These are phyloP conservation scores for Scleromitrula shiraiana DNA, from an alignment of 2,329 filamentous ascomycete genomes.

Conservation along the genomic window DNA sequence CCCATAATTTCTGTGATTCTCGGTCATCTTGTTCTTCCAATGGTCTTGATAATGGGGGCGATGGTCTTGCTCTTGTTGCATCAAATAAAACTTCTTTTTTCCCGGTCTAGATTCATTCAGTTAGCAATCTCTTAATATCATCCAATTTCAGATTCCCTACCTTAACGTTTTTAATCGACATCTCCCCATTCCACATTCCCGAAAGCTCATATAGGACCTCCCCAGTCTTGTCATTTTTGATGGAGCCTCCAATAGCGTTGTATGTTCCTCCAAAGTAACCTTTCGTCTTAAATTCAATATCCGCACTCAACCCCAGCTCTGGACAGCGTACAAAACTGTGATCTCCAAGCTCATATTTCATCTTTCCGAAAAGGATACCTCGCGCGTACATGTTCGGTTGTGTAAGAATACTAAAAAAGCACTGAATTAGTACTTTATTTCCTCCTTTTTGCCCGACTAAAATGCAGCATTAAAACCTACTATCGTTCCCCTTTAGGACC, in stretches of 20 bases:
- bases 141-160: conserved; percentile 41
- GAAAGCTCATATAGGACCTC: conserved; percentile 87
- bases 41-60: conserved; percentile 64
- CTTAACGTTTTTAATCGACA: conserved; percentile 78
- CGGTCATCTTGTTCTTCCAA: conserved; percentile 80
- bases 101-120: conserved; percentile 55
- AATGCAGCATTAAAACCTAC: too few species aligned
- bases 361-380: conserved; percentile 94
- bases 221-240: conserved; percentile 80
- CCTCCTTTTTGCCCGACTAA: too few species aligned
- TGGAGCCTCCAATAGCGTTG: conserved; percentile 86
- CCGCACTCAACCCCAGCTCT: conserved; percentile 75
- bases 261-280: conserved; percentile 95
- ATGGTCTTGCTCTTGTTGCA: conserved; percentile 68
- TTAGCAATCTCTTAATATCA: conserved; percentile 7
- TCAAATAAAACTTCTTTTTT: conserved; percentile 88
- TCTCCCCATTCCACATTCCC: conserved; percentile 89
- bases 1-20: conserved; percentile 86
- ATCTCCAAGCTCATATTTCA: conserved; percentile 98
- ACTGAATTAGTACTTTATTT: neutral
- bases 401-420: conserved; percentile 68
- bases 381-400: conserved; percentile 99
- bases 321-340: conserved; percentile 90
- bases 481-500: conserved; percentile 72
- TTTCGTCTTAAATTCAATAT: conserved; percentile 98